A percentile compares a stretch with the other conserved stretches of the same genome.
Conservation (phyloP, 139 green algal genomes). For the Chlamydomonas incerta region DNA sequence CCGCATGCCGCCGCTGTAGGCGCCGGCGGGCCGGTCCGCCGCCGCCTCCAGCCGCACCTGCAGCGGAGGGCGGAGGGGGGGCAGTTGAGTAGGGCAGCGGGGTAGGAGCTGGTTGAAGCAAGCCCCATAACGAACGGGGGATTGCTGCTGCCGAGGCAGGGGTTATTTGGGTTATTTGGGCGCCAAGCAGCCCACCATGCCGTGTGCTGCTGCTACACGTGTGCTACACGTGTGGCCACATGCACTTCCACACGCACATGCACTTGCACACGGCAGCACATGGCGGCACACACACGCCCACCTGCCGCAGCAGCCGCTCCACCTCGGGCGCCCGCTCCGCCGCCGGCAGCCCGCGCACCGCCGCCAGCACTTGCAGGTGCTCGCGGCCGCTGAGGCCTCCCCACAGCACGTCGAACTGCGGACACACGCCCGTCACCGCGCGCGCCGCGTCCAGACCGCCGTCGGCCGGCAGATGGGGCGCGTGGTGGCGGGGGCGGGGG, state of each 20-base stretch:
- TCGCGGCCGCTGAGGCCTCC: conserved; percentile 70
- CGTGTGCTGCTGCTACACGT: too few species aligned
- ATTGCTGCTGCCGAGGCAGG: too few species aligned
- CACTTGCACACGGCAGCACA: too few species aligned
- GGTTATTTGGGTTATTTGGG: too few species aligned
- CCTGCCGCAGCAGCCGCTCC: conserved; percentile 46
- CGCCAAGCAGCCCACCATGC: too few species aligned
- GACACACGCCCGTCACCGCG: conserved; percentile 79
- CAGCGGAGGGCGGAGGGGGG: too few species aligned
- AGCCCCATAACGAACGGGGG: too few species aligned
- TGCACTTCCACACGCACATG: too few species aligned
- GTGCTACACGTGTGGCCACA: too few species aligned
- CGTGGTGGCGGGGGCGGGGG: too few species aligned
- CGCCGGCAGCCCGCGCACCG: conserved; percentile 56
- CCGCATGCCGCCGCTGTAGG: conserved; percentile 88
- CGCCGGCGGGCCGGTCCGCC: conserved; percentile 45
- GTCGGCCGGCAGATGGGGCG: too few species aligned
- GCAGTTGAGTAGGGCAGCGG: neutral
- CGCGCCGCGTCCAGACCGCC: conserved; percentile 48
- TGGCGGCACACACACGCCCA: neutral
- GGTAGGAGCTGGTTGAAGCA: too few species aligned
- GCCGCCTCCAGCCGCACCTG: conserved; percentile 62
- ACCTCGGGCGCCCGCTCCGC: conserved; percentile 6
- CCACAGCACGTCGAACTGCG: conserved; percentile 93
- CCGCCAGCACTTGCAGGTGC: conserved; percentile 61